Percentiles rank a stretch among this genome's conserved stretches.
phyloP scores from a whole-genome alignment of 1,284 basidiomycete species.

The Heterobasidion parviporum region DNA sequence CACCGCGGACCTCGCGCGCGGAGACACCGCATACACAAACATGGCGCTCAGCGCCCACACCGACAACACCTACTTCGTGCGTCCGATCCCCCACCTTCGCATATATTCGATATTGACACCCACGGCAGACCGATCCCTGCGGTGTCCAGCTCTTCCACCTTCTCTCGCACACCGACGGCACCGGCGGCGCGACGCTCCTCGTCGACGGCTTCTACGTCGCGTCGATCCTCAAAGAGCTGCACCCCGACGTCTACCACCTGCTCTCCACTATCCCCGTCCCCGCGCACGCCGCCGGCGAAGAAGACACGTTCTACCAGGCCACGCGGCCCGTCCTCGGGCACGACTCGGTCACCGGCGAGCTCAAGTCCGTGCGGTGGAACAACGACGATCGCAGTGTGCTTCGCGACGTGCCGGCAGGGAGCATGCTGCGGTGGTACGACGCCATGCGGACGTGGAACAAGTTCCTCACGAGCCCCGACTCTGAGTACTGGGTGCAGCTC shows the following conservation, averaged over 20 bases:
- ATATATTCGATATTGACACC: not conserved
- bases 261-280: slow-evolving; percentile 69
- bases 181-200: slow-evolving; percentile 82
- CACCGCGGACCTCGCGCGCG: slow-evolving; percentile 85
- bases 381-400: slow-evolving; percentile 89
- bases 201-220: slow-evolving; percentile 95
- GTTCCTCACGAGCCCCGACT: slow-evolving; percentile 70
- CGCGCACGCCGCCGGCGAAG: slow-evolving; percentile 85
- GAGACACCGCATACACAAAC: slow-evolving; percentile 89
- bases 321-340: slow-evolving; percentile 66
- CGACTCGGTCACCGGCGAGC: slow-evolving; percentile 49
- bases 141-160: slow-evolving; percentile 95
- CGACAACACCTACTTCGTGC: slow-evolving; percentile 89
- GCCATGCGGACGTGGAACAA: slow-evolving; percentile 78
- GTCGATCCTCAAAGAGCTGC: slow-evolving; percentile 61
- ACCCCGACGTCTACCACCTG: slow-evolving; percentile 69
- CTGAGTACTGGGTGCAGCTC: slow-evolving; percentile 89
- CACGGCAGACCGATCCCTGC: slow-evolving; percentile 74
- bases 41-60: slow-evolving; percentile 88
- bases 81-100: slow-evolving; percentile 17
- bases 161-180: slow-evolving; percentile 75
- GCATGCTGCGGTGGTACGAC: slow-evolving; percentile 76
- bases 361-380: slow-evolving; percentile 87
- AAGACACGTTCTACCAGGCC: slow-evolving; percentile 55
- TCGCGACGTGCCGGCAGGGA: slow-evolving; percentile 43